Base-by-base conservation (phyloP, 345 rosid genomes). In the Limnanthes douglasii region DNA sequence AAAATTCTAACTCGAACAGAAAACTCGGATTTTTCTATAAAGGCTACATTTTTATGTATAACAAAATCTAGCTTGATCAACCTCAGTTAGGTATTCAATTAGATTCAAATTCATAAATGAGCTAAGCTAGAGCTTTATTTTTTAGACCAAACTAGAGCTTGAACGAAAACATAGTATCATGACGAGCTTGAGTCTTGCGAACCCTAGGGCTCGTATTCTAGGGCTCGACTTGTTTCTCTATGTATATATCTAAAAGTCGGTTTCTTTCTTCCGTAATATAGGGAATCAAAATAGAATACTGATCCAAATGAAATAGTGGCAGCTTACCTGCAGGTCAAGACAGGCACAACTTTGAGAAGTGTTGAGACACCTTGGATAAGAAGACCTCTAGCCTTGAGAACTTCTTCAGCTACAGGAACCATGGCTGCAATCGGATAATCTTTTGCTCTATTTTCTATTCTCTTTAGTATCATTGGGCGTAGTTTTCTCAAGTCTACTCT, bases 301-400 rank as follows among this genome's bases (percentile, higher is more conserved):
- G 11, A 32, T 15, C 61, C 37, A 30, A 12, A 26, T 8, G 30
- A 26, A n/a, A n/a, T n/a, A n/a, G 21, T 3, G 14, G 30, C 8
- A 11, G 42, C 75, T 64, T 48, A 83, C 98, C 74, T 84, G 86
- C 98, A 90, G 5, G 78, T 61, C 25, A 65, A 34, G 17, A 74
- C 57, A 2, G 86, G 86, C 37, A 79, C 32, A 11, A 49, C 21
- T 58, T 65, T 65, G 24, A 74, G 65, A 27, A 84, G 90, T 1
- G 48, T 46, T 1, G 84, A 60, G 22, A 90, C 64, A 2, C 82
- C 79, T 43, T 48, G 72, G 34, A 58, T 33, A 28, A 90, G 75
- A 21, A 56, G 13, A 43, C 34, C 26, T 63, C 92, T 66, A 15
- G 77, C 69, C 21, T 36, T 28, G 24, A 84, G 77, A 18, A 84